Evolutionary conservation across 1,284 basidiomycete species (phyloP).

Genomic region (Rhodotorula sp.): DNA sequence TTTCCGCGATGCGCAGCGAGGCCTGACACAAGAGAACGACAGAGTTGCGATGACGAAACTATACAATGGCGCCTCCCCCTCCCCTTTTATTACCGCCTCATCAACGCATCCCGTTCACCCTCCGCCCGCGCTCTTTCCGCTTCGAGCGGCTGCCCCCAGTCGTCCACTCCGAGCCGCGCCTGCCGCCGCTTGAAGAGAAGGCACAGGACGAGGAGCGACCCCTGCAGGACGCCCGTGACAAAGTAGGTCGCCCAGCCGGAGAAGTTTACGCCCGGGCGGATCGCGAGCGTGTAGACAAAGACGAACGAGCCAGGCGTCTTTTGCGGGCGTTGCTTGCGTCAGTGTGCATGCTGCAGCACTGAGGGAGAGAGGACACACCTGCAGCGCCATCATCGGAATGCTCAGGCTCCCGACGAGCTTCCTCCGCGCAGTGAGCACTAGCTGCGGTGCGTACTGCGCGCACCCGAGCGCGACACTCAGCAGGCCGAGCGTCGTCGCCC

Average conservation of each 20-base stretch:
- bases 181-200: conserved; percentile 58
- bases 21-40: neutral
- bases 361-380: conserved; percentile 57
- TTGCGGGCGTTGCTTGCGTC: conserved; percentile 55
- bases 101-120: neutral
- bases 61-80: neutral
- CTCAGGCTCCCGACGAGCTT: conserved; percentile 88
- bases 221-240: conserved; percentile 87
- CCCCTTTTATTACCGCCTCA: neutral
- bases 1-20: too few species aligned
- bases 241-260: conserved; percentile 52
- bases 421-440: conserved; percentile 64
- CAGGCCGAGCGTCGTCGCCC: conserved; percentile 54
- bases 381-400: conserved; percentile 91
- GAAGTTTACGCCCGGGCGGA: conserved; percentile 51
- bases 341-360: neutral
- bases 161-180: conserved; percentile 75
- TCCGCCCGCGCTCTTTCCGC: neutral
- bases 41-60: neutral
- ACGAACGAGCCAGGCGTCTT: conserved; percentile 86
- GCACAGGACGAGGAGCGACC: conserved; percentile 64
- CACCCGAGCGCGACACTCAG: conserved; percentile 50
- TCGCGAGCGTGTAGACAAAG: conserved; percentile 81
- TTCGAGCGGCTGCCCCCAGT: conserved; percentile 68
- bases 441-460: conserved; percentile 54